Evolutionary conservation across 139 green algal species (phyloP).

Genomic region (Picochlorum sp.): DNA sequence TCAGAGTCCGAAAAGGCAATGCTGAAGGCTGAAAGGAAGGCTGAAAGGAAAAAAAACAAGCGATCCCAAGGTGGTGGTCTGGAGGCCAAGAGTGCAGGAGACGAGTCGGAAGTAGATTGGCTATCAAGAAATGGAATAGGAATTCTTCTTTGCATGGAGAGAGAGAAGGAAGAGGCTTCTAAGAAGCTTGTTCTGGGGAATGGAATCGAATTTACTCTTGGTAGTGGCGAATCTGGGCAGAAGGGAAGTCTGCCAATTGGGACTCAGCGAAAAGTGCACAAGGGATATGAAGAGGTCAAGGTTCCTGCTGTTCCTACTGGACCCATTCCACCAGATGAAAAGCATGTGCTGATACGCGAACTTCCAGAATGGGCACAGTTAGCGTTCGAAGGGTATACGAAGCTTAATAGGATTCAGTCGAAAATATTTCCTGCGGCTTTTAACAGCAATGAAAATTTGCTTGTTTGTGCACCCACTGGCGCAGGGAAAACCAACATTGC

Average conservation of each 20-base stretch:
- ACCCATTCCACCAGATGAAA: conserved; percentile 25
- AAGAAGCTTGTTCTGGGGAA: conserved; percentile 50
- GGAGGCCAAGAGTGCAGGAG: neutral
- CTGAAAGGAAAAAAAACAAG: conserved; percentile 20
- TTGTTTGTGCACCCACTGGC: conserved; percentile 79
- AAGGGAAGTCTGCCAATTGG: conserved; percentile 37
- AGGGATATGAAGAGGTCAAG: conserved; percentile 81
- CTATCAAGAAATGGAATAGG: conserved; percentile 34
- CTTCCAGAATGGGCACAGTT: conserved; percentile 72
- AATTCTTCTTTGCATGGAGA: conserved; percentile 13
- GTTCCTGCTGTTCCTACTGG: conserved; percentile 55
- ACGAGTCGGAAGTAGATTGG: conserved; percentile 31
- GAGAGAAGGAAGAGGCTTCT: conserved; percentile 54
- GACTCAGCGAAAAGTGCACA: conserved; percentile 46
- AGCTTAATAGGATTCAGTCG: conserved; percentile 90
- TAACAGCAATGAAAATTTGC: conserved; percentile 79
- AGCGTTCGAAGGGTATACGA: conserved; percentile 85
- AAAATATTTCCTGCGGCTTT: conserved; percentile 76
- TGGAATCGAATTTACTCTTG: conserved; percentile 43
- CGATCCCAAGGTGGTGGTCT: neutral
- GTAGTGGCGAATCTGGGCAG: too few relatives aligned
- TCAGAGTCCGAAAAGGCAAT: conserved; percentile 38
- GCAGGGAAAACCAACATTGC: conserved; percentile 99
- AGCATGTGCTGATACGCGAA: conserved; percentile 57
- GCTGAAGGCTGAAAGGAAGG: conserved; percentile 59